Evolutionary conservation across 2,329 filamentous ascomycete genomes (phyloP).

Genomic region (Tolypocladium tropicale): DNA sequence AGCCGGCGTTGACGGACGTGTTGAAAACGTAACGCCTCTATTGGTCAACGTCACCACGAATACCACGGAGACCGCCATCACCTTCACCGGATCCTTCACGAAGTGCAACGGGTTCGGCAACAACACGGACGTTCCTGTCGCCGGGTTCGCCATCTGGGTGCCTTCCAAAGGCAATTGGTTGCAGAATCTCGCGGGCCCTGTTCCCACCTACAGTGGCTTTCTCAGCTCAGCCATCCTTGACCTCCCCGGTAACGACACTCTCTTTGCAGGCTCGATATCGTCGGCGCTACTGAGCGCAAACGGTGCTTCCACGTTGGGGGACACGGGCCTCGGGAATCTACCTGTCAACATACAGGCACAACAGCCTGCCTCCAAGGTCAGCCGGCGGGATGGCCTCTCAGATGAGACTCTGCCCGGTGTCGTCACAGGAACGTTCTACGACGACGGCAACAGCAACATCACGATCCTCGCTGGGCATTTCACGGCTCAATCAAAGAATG

Average conservation of each 20-base stretch:
- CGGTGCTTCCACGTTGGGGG: slow-evolving; percentile 58
- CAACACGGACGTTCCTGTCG: slow-evolving; percentile 49
- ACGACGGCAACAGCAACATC: slow-evolving; percentile 58
- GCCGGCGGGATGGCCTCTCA: slow-evolving; percentile 35
- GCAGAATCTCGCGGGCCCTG: slow-evolving; percentile 58
- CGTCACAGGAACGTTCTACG: slow-evolving; percentile 71
- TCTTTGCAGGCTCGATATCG: slow-evolving; percentile 76
- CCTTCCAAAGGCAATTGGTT: slow-evolving; percentile 81
- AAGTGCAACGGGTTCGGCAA: slow-evolving; percentile 58
- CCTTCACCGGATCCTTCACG: slow-evolving; percentile 71
- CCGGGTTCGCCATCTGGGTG: slow-evolving; percentile 87
- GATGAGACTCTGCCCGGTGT: slow-evolving; percentile 51
- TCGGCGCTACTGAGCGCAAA: slow-evolving; percentile 65
- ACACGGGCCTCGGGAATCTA: slow-evolving; percentile 41
- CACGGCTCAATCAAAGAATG: slow-evolving; percentile 56
- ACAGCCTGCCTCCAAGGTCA: slow-evolving; percentile 19
- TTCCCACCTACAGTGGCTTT: slow-evolving; percentile 59
- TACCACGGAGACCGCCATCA: slow-evolving; percentile 61
- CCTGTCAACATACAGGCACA: slow-evolving; percentile 43
- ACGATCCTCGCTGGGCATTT: slow-evolving; percentile 89
- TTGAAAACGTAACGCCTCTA: slow-evolving; percentile 65
- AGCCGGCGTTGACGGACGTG: slow-evolving; percentile 72
- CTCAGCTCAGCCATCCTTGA: slow-evolving; percentile 61
- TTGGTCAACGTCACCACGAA: slow-evolving; percentile 65
- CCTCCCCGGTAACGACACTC: slow-evolving; percentile 48